These are phyloP conservation scores for Fragilariopsis cylindrus DNA, from an alignment of 108 stramenopile genomes.

Conservation along the genomic window DNA sequence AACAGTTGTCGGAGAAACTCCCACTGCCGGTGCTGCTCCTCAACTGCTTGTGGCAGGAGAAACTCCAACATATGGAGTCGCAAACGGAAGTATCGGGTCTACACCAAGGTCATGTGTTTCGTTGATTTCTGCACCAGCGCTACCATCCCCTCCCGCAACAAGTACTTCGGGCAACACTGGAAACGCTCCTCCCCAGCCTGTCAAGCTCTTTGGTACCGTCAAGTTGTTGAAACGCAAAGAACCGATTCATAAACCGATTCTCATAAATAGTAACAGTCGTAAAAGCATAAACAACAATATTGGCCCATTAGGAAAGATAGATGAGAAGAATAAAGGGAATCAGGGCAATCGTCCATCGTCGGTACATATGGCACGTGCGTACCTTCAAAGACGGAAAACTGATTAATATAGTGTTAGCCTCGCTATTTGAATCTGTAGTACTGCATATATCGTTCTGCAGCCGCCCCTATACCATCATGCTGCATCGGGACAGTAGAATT, in stretches of 20 bases:
- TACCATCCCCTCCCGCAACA: neutral
- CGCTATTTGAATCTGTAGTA: no score
- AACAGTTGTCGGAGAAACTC: slow-evolving; percentile 1
- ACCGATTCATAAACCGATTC: no score
- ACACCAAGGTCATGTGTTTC: neutral
- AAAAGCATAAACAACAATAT: neutral
- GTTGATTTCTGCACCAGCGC: neutral
- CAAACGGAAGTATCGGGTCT: no score
- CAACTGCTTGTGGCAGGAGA: neutral
- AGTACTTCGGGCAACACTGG: neutral
- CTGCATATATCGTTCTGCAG: no score
- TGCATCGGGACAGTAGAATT: no score
- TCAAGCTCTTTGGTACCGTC: slow-evolving; percentile 16
- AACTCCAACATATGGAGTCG: slow-evolving; percentile 8
- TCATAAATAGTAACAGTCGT: no score
- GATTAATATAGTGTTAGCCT: no score
- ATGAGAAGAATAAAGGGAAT: neutral
- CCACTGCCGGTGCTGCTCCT: neutral
- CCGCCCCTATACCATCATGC: no score
- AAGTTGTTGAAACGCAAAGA: neutral
- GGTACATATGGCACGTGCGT: slow-evolving; percentile 1
- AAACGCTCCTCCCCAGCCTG: slow-evolving; percentile 4
- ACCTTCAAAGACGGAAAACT: neutral
- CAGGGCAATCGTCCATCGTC: neutral
- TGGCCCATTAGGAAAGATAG: no score